Base-by-base conservation (phyloP, 106 monocot species). In the Apostasia shenzhenica region DNA sequence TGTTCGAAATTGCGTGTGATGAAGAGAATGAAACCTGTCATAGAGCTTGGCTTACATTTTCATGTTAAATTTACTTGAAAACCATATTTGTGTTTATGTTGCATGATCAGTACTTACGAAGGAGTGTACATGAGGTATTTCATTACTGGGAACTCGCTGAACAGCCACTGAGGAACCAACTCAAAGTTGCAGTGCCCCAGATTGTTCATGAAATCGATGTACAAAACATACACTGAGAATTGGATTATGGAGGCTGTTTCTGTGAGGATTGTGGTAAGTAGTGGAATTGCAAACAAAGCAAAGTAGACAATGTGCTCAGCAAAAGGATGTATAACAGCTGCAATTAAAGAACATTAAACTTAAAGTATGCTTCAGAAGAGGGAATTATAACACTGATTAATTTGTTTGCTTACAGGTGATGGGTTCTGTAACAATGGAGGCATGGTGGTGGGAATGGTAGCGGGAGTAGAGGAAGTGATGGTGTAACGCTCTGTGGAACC, bases 401-500 rank as follows among this genome's bases (percentile, higher is more conserved):
- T n/a, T 55, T 6, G 2, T 39, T 39, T 55, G 6, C 79, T 78
- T 85, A 94, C 95, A 87, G 10, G 95, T 97, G 48, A 97, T 97
- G 37, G 92, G 95, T 52, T 97, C 92, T 0, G 92, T 97, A 71
- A 92, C 95, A 43, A 92, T 85, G 63, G 95, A 97, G 39, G 97
- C 73, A 68, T 97, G 89, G 59, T 97, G 97, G 74, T 92, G 92
- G 7, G 97, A 97, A 65, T 97, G 97, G 75, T 97, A 97, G 48
- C 92, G 86, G 26, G 97, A 80, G 76, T 92, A 97, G 65, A 97
- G 87, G 73, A 78, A 92, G 64, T 97, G 97, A 42, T 97, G 97
- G 75, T 97, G 97, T 39, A 97, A 70, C 1, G 89, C 86, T 8
- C 89, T 59, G 76, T 97, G 97, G 11, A 97, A 76, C 92, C 97